Conservation (phyloP, 441 rosid species). For the Kokia cookei region DNA sequence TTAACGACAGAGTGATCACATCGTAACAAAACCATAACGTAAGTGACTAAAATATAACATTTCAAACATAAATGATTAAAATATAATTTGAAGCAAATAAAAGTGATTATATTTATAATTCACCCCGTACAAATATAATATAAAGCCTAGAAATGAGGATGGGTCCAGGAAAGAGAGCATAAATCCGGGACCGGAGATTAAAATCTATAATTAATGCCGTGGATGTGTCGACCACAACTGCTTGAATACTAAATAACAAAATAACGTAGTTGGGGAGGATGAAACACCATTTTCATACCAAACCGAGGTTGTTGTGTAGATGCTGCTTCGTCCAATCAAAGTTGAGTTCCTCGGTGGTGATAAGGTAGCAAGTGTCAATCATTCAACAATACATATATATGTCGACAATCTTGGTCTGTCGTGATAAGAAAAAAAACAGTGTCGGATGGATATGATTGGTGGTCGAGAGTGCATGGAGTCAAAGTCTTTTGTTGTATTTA, state of each 20-base stretch:
- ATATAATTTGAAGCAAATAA: no score
- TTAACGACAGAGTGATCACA: no score
- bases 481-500: neutral
- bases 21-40: no score
- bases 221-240: neutral
- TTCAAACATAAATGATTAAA: no score
- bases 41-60: no score
- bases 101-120: no score
- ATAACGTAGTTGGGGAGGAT: neutral
- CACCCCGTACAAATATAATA: no score
- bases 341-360: neutral
- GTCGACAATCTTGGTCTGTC: neutral
- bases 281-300: neutral
- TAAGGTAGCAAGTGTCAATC: neutral
- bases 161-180: no score
- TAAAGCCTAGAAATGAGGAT: no score
- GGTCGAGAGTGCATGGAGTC: neutral
- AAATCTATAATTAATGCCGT: no score
- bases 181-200: no score
- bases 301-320: neutral
- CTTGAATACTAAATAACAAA: neutral
- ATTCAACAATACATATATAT: neutral
- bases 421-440: neutral
- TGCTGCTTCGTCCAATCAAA: neutral
- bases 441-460: neutral